Conservation (phyloP, 2,329 filamentous ascomycete species). For the Colletotrichum gloeosporioides region DNA sequence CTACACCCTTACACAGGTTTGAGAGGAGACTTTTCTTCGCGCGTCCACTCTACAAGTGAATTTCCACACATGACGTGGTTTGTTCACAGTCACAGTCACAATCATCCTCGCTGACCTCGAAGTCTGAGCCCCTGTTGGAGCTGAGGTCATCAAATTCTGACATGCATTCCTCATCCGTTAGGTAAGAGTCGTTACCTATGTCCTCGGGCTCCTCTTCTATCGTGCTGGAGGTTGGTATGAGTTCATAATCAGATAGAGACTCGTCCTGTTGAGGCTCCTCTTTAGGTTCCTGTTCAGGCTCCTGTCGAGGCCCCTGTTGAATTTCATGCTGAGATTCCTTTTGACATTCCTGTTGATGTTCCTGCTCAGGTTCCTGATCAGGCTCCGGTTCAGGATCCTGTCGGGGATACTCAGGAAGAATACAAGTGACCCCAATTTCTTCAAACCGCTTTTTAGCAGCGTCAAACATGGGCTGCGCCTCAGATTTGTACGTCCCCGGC, state of each 20-base stretch:
- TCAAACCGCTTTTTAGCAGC: not conserved
- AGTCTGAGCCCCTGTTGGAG: not conserved
- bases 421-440: not conserved
- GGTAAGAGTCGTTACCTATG: not conserved
- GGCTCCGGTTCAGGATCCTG: accelerated
- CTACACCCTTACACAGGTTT: not conserved
- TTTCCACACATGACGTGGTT: no score
- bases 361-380: no score
- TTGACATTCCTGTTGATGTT: not conserved
- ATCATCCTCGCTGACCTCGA: not conserved
- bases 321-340: no score
- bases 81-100: no score
- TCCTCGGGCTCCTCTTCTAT: not conserved
- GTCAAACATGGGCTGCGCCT: not conserved
- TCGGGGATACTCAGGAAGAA: not conserved
- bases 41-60: no score
- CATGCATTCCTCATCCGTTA: not conserved
- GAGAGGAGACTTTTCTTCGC: not conserved
- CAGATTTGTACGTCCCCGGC: not conserved
- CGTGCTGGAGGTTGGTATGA: accelerated
- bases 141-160: not conserved
- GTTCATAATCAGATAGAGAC: not conserved
- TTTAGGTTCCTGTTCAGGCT: not conserved
- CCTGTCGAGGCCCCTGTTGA: not conserved
- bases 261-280: not conserved